Percentiles rank a stretch among this genome's conserved stretches.
Conservation (phyloP, 345 rosid genomes). For the Linum lewisii region DNA sequence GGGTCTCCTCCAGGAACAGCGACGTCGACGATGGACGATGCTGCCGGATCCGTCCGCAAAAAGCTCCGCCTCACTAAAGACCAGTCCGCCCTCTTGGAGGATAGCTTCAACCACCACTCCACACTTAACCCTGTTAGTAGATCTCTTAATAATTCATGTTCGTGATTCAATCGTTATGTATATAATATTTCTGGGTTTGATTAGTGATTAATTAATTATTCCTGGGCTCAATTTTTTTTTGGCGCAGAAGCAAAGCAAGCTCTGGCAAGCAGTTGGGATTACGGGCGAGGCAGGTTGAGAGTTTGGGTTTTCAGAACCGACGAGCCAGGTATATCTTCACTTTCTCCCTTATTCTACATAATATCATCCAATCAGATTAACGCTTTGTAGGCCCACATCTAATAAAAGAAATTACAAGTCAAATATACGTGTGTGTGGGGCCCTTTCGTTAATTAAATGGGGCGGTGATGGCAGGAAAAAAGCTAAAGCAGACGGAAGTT, state of each 20-base stretch:
- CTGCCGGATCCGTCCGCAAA: not conserved
- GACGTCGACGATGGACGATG: not conserved
- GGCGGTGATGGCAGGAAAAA: not conserved
- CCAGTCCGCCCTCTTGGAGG: constrained; percentile 6
- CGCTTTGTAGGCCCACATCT: not conserved
- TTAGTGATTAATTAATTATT: no score
- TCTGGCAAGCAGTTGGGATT: constrained; percentile 32
- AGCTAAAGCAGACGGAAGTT: constrained; percentile 16
- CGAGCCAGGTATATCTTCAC: constrained; percentile 37
- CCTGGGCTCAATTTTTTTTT: no score
- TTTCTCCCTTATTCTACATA: no score
- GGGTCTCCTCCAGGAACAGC: constrained; percentile 2
- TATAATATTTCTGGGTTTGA: no score
- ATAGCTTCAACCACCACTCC: constrained; percentile 6
- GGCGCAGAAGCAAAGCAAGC: constrained; percentile 33
- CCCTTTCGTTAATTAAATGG: no score
- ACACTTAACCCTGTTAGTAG: constrained; percentile 4
- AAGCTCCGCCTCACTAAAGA: constrained; percentile 7
- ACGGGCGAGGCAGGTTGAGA: constrained; percentile 45
- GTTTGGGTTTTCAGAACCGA: constrained; percentile 55
- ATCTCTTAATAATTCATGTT: not conserved
- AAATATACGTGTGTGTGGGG: no score
- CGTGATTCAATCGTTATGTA: no score
- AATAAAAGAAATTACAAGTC: no score
- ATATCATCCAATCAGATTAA: constrained; percentile 2